These are phyloP conservation scores for Hypoxylon sp. DNA, from an alignment of 2,329 filamentous ascomycete genomes.

Conservation along the genomic window DNA sequence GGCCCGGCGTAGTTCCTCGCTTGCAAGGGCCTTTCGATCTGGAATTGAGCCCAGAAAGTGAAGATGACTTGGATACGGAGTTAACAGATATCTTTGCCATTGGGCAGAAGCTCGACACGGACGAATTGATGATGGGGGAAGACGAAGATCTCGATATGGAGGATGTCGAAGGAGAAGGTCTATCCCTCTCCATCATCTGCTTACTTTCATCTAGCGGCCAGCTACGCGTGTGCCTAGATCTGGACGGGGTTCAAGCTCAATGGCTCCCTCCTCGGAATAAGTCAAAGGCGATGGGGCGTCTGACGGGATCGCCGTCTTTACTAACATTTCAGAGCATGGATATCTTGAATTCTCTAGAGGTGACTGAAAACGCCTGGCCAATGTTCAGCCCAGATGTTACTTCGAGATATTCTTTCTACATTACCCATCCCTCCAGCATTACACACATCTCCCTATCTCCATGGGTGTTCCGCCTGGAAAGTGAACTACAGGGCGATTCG, in stretches of 20 bases:
- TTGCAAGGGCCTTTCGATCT: slow-evolving; percentile 74
- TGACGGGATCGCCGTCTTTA: slow-evolving; percentile 62
- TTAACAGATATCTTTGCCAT: slow-evolving; percentile 74
- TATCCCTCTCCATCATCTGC: slow-evolving; percentile 72
- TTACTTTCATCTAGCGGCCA: slow-evolving; percentile 72
- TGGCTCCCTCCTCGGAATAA: slow-evolving; percentile 72
- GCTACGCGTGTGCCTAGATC: slow-evolving; percentile 71
- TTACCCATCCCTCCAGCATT: slow-evolving; percentile 72
- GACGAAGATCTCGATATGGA: slow-evolving; percentile 72
- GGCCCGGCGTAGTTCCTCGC: slow-evolving; percentile 69
- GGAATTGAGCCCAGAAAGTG: slow-evolving; percentile 65
- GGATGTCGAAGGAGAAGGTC: slow-evolving; percentile 68
- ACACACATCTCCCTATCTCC: slow-evolving; percentile 71
- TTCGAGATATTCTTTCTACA: slow-evolving; percentile 73
- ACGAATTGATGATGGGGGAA: slow-evolving; percentile 73
- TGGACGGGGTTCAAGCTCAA: slow-evolving; percentile 74
- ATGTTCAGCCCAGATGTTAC: slow-evolving; percentile 72
- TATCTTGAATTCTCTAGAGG: slow-evolving; percentile 67
- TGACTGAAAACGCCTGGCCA: slow-evolving; percentile 70
- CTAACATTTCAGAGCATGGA: slow-evolving; percentile 74
- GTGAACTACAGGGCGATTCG: slow-evolving; percentile 68
- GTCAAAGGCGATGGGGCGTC: slow-evolving; percentile 58
- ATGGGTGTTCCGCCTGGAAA: slow-evolving; percentile 74
- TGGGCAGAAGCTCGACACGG: slow-evolving; percentile 71
- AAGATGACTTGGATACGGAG: slow-evolving; percentile 68